A percentile compares a stretch with the other conserved stretches of the same genome.
Conservation (phyloP, 108 stramenopile species). For the Stephanodiscus minutulus region DNA sequence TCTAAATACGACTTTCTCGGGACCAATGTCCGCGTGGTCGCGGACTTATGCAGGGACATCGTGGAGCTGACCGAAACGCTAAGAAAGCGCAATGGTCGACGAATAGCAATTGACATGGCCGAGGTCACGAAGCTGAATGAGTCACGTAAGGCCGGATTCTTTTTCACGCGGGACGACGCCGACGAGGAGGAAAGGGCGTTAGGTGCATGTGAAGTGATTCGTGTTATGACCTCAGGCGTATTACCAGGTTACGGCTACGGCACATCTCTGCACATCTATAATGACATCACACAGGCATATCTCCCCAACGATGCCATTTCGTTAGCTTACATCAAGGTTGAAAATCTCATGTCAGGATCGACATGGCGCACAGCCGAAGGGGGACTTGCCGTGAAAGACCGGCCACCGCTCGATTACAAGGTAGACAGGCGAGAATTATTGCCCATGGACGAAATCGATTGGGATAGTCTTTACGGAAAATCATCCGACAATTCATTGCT, state of each 20-base stretch:
- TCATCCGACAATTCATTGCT: not conserved
- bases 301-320: no score
- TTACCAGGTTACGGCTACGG: no score
- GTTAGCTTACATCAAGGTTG: no score
- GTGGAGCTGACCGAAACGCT: not conserved
- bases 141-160: not conserved
- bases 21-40: not conserved
- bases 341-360: no score
- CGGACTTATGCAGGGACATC: not conserved
- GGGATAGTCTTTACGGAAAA: not conserved
- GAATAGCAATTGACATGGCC: not conserved
- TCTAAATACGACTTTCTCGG: not conserved
- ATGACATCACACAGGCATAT: no score
- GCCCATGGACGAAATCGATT: not conserved
- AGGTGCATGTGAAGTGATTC: no score
- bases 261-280: no score
- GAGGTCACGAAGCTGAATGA: not conserved
- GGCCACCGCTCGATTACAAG: not conserved
- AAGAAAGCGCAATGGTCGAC: not conserved
- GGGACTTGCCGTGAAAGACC: not conserved
- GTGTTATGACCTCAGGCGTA: no score
- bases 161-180: no score
- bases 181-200: not conserved
- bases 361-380: not conserved
- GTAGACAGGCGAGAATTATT: not conserved